Conservation (phyloP, 352 stramenopile species). For the Phytophthora nicotianae region DNA sequence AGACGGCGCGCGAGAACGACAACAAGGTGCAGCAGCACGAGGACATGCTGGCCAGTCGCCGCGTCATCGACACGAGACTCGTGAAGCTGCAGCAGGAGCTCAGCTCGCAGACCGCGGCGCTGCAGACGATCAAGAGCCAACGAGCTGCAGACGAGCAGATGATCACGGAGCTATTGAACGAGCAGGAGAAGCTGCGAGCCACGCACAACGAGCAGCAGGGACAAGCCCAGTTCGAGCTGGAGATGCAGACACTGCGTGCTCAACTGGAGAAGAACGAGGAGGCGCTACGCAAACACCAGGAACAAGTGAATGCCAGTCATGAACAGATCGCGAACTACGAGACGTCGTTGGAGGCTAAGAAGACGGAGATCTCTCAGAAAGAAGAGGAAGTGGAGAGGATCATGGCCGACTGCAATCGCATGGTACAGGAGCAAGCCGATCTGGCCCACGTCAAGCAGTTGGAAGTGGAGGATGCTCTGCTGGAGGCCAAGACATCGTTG, state of each 20-base stretch:
- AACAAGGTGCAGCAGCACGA: slow-evolving; percentile 67
- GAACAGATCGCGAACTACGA: slow-evolving; percentile 77
- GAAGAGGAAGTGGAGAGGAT: slow-evolving; percentile 83
- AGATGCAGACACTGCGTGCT: slow-evolving; percentile 72
- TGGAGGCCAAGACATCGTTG: slow-evolving; percentile 86
- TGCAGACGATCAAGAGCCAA: slow-evolving; percentile 74
- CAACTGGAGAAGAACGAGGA: slow-evolving; percentile 77
- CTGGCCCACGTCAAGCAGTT: slow-evolving; percentile 78
- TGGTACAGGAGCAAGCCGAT: slow-evolving; percentile 87
- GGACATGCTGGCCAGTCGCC: slow-evolving; percentile 85
- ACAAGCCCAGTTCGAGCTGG: slow-evolving; percentile 59
- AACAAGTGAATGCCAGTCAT: slow-evolving; percentile 69
- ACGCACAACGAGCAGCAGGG: slow-evolving; percentile 57
- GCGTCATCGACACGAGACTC: slow-evolving; percentile 85
- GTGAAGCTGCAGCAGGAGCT: slow-evolving; percentile 75
- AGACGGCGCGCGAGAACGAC: slow-evolving; percentile 41
- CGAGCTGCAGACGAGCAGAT: slow-evolving; percentile 79
- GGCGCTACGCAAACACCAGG: slow-evolving; percentile 69
- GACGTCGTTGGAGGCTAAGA: slow-evolving; percentile 62
- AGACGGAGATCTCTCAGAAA: slow-evolving; percentile 69
- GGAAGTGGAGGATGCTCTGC: slow-evolving; percentile 81
- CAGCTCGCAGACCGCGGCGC: slow-evolving; percentile 51
- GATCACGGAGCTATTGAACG: slow-evolving; percentile 84
- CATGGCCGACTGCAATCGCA: slow-evolving; percentile 85
- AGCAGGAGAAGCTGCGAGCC: slow-evolving; percentile 75